phyloP scores from a whole-genome alignment of 2,329 filamentous ascomycete genomes.

The Mycogone perniciosa region DNA sequence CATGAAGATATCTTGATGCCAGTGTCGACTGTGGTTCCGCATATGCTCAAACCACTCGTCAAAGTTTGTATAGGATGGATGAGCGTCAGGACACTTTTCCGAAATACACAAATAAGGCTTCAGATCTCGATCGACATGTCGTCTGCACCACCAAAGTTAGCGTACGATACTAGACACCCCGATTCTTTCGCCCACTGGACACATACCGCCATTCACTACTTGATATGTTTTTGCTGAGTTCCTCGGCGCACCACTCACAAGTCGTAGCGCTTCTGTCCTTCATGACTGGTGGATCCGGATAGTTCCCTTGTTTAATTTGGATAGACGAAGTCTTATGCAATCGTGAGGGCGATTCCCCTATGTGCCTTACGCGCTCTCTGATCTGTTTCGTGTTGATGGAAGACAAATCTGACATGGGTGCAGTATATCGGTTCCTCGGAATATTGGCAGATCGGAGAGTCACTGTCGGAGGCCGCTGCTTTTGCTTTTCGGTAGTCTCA shows the following conservation, averaged over 20 bases:
- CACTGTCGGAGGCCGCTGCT: too few species aligned
- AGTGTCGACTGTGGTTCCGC: slow-evolving; percentile 2
- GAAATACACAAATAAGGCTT: slow-evolving; percentile 13
- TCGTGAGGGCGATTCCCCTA: neutral
- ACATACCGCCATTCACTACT: slow-evolving; percentile 5
- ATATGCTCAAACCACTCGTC: slow-evolving; percentile 9
- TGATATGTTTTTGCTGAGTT: neutral
- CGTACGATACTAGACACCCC: too few species aligned
- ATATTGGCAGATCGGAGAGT: too few species aligned
- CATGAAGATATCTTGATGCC: slow-evolving; percentile 4
- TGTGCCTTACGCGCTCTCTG: neutral
- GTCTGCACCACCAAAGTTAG: neutral
- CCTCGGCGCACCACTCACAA: slow-evolving; percentile 1
- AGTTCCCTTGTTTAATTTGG: slow-evolving; percentile 4
- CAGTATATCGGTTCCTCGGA: too few species aligned
- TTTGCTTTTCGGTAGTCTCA: too few species aligned
- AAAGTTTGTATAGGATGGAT: slow-evolving; percentile 1
- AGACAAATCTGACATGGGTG: neutral
- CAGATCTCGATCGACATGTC: slow-evolving; percentile 11
- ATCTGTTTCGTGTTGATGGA: slow-evolving; percentile 2
- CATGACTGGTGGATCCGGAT: neutral
- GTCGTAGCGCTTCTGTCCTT: neutral
- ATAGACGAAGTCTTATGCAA: slow-evolving; percentile 3
- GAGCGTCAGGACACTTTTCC: neutral
- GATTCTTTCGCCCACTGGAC: too few species aligned